These are phyloP conservation scores for cucumber (Cucumis sativus) DNA, from an alignment of 306 rosid species.

Conservation along the genomic window DNA sequence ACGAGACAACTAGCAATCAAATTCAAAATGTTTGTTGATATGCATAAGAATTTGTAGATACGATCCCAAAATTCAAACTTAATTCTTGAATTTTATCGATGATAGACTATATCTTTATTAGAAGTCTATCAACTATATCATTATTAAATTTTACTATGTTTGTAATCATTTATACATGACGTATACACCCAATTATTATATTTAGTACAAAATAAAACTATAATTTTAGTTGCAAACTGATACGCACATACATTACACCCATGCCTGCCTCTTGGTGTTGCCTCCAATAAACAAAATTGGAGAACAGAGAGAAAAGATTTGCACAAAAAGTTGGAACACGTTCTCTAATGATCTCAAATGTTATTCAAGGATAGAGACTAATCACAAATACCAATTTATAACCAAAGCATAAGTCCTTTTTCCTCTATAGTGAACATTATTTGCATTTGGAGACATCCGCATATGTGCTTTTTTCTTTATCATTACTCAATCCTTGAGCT, in stretches of 20 bases:
- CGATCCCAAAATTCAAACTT: too few species aligned
- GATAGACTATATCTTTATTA: too few species aligned
- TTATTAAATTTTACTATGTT: too few species aligned
- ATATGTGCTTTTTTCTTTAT: background rate
- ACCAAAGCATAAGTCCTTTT: background rate
- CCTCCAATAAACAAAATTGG: constrained; percentile 1
- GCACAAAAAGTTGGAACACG: background rate
- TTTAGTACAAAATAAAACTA: too few species aligned
- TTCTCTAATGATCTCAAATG: background rate
- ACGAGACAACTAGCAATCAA: too few species aligned
- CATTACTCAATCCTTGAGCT: background rate
- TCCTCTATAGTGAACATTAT: background rate
- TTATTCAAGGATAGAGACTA: background rate
- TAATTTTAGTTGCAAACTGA: too few species aligned
- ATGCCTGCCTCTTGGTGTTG: constrained; percentile 1
- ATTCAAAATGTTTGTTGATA: too few species aligned
- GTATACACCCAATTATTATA: too few species aligned
- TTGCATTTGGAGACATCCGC: background rate
- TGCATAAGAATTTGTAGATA: too few species aligned
- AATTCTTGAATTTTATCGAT: too few species aligned
- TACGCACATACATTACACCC: background rate
- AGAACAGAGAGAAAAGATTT: background rate
- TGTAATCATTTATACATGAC: too few species aligned
- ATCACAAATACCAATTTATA: background rate
- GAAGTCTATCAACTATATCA: too few species aligned